Conservation (phyloP, 2,329 filamentous ascomycete species). For the Didymella exigua region DNA sequence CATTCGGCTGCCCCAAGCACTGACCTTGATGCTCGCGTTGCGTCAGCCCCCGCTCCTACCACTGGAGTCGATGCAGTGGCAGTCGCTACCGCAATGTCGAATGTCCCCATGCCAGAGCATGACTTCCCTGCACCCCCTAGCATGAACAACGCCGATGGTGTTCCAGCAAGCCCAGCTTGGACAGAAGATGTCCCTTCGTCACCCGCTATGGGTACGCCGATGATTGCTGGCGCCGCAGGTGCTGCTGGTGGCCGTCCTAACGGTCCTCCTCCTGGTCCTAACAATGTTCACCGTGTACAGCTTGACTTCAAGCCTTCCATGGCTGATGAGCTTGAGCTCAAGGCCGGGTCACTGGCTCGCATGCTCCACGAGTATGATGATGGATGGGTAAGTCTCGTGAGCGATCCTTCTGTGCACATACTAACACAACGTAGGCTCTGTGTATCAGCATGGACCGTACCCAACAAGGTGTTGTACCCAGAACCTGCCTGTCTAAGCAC, state of each 20-base stretch:
- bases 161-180: constrained; percentile 63
- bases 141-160: constrained; percentile 53
- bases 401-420: neutral
- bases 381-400: constrained; percentile 77
- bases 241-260: constrained; percentile 66
- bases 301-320: constrained; percentile 92
- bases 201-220: constrained; percentile 38
- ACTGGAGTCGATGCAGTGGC: constrained; percentile 48
- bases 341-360: constrained; percentile 81
- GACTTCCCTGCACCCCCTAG: constrained; percentile 48
- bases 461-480: constrained; percentile 88
- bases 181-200: constrained; percentile 65
- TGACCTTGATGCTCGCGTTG: constrained; percentile 33
- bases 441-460: constrained; percentile 90
- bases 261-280: constrained; percentile 56
- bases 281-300: constrained; percentile 87
- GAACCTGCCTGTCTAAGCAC: constrained; percentile 89
- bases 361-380: constrained; percentile 97
- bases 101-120: constrained; percentile 37
- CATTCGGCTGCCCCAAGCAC: constrained; percentile 31
- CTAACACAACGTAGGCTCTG: constrained; percentile 67
- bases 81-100: constrained; percentile 33
- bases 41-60: constrained; percentile 23
- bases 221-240: constrained; percentile 34
- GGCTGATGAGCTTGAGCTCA: constrained; percentile 86